Evolutionary conservation across 371 early-diverging fungal genomes (phyloP).

Genomic region (Synchytrium microbalum): DNA sequence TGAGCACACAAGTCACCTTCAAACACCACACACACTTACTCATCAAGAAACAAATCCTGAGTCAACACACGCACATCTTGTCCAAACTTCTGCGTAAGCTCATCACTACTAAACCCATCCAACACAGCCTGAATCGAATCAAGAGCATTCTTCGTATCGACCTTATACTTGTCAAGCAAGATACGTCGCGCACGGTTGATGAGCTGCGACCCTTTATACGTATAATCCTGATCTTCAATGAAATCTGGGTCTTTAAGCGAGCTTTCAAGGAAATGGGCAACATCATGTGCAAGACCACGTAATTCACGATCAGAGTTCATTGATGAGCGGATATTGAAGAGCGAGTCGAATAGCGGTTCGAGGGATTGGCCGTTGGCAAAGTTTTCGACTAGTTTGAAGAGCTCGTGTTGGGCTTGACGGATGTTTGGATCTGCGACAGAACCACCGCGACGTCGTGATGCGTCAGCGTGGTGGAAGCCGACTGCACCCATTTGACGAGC

Average conservation of each 20-base stretch:
- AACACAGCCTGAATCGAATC: constrained; percentile 4
- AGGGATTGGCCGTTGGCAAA: constrained; percentile 17
- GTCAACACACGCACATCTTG: constrained; percentile 10
- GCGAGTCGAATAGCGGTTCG: constrained; percentile 15
- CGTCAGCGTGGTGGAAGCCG: constrained; percentile 10
- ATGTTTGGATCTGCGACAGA: background rate
- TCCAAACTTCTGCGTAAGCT: constrained; percentile 12
- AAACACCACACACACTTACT: constrained; percentile 2
- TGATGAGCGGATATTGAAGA: constrained; percentile 6
- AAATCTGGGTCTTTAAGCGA: constrained; percentile 14
- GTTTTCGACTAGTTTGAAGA: constrained; percentile 1
- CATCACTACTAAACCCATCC: constrained; percentile 13
- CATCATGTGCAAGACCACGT: constrained; percentile 15
- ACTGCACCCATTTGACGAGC: constrained; percentile 5
- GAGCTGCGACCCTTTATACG: constrained; percentile 8
- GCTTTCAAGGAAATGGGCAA: constrained; percentile 10
- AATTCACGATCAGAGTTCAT: constrained; percentile 9
- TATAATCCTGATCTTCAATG: constrained; percentile 14
- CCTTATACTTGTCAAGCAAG: constrained; percentile 10
- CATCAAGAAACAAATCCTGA: constrained; percentile 15
- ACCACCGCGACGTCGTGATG: constrained; percentile 25
- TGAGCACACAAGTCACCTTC: too few species aligned
- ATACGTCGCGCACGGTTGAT: constrained; percentile 11
- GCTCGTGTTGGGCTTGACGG: background rate
- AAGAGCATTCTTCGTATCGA: constrained; percentile 11